These are phyloP conservation scores for Diaporthe capsici DNA, from an alignment of 2,329 filamentous ascomycete species.

Conservation along the genomic window DNA sequence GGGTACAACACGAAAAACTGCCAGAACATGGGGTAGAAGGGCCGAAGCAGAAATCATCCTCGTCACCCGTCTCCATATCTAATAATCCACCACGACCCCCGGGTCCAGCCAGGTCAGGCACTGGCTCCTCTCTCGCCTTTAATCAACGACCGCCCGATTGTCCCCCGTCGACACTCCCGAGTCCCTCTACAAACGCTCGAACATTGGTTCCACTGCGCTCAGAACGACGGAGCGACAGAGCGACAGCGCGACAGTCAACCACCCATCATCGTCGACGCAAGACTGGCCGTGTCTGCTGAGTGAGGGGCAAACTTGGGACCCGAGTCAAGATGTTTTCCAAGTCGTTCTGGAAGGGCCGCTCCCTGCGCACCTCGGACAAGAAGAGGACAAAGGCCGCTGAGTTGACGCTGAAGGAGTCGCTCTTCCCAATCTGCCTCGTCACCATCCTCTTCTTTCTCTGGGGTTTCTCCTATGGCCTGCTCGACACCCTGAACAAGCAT, in stretches of 20 bases:
- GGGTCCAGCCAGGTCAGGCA: neutral
- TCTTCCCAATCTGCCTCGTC: constrained; percentile 76
- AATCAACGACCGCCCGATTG: neutral
- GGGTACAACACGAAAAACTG: neutral
- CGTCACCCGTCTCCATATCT: constrained; percentile 25
- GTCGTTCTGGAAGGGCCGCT: constrained; percentile 60
- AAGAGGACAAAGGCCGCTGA: constrained; percentile 62
- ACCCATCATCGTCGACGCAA: neutral
- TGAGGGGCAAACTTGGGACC: neutral
- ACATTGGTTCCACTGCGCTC: neutral
- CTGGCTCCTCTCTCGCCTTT: neutral
- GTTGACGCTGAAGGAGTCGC: constrained; percentile 75
- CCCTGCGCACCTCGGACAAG: constrained; percentile 59
- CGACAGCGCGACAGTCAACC: neutral
- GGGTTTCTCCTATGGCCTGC: constrained; percentile 70
- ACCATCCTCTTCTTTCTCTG: constrained; percentile 76
- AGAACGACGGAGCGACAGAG: neutral
- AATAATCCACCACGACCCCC: neutral
- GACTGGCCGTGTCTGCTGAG: neutral
- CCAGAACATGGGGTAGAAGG: constrained; percentile 29
- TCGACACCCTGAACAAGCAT: constrained; percentile 68
- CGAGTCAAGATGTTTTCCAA: constrained; percentile 57
- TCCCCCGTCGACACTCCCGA: neutral
- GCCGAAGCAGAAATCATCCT: constrained; percentile 17
- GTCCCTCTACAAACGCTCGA: neutral